Evolutionary conservation across 495 filamentous ascomycete genomes (phyloP).

Genomic region (Podospora tetraspora): DNA sequence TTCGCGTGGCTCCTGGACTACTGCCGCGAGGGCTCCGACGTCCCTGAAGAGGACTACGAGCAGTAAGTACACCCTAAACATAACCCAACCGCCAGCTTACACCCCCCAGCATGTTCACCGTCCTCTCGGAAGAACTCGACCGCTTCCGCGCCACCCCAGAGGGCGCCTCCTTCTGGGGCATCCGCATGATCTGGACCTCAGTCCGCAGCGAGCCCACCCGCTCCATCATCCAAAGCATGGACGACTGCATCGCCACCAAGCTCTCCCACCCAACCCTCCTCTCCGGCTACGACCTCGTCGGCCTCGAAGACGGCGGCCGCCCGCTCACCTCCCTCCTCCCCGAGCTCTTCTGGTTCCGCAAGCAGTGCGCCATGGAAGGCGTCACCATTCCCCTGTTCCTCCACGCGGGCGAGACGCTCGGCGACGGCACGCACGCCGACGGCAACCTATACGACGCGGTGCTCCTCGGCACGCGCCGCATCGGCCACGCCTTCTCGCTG

Average conservation of each 20-base stretch:
- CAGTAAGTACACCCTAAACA: conserved; percentile 24
- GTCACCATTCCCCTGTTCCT: conserved; percentile 94
- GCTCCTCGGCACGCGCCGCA: conserved; percentile 77
- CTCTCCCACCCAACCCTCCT: conserved; percentile 70
- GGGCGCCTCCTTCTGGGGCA: conserved; percentile 74
- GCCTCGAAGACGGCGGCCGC: conserved; percentile 74
- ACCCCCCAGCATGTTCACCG: conserved; percentile 47
- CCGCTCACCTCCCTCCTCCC: conserved; percentile 72
- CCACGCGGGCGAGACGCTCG: conserved; percentile 81
- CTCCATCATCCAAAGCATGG: conserved; percentile 72
- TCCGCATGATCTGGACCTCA: conserved; percentile 82
- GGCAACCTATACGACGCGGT: conserved; percentile 88
- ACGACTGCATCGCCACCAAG: conserved; percentile 77
- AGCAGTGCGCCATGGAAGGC: conserved; percentile 68
- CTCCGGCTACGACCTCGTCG: conserved; percentile 83
- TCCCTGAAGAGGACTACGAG: conserved; percentile 54
- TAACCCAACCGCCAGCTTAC: background rate
- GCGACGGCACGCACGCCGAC: conserved; percentile 69
- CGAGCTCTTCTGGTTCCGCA: conserved; percentile 87
- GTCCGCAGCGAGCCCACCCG: conserved; percentile 57
- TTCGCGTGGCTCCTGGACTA: conserved; percentile 59
- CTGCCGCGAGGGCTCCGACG: conserved; percentile 52
- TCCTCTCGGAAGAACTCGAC: conserved; percentile 73
- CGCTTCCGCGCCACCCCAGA: conserved; percentile 61
- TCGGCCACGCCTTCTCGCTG: conserved; percentile 82